Evolutionary conservation across 2,329 filamentous ascomycete genomes (phyloP).

Genomic region (Incumbomyces delicatus): DNA sequence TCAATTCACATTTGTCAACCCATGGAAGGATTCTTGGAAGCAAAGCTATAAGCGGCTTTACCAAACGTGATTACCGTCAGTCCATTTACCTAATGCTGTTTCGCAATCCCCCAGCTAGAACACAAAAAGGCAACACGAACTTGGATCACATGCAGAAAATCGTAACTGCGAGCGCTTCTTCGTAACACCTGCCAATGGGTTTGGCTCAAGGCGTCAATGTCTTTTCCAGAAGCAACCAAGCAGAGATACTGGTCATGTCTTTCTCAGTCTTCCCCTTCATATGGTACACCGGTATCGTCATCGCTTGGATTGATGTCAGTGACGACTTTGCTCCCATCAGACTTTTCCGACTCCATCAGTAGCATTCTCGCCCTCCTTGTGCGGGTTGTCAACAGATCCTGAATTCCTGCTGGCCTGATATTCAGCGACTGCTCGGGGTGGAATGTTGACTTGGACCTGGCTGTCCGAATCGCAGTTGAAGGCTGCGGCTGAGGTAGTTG

Average conservation of each 20-base stretch:
- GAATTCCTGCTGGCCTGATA: not conserved
- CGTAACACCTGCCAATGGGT: no score
- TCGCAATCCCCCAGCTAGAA: not conserved
- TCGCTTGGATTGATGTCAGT: not conserved
- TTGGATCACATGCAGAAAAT: no score
- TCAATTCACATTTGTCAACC: no score
- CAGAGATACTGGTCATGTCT: conserved; percentile 1
- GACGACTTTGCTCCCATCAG: not conserved
- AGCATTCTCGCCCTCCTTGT: conserved; percentile 1
- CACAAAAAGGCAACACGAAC: not conserved
- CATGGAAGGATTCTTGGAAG: not conserved
- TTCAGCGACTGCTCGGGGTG: not conserved
- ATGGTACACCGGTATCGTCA: not conserved
- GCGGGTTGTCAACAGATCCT: conserved; percentile 1
- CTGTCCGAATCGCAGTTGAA: not conserved
- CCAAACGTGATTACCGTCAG: not conserved
- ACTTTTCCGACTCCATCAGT: not conserved
- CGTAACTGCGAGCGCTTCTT: no score
- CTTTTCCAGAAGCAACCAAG: not conserved
- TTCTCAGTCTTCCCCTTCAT: not conserved
- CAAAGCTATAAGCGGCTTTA: not conserved
- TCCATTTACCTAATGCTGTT: not conserved
- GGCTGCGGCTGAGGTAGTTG: not conserved
- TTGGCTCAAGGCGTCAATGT: not conserved
- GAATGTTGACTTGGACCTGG: conserved; percentile 1